These are phyloP conservation scores for Ciborinia camelliae DNA, from an alignment of 2,329 filamentous ascomycete species.

Conservation along the genomic window DNA sequence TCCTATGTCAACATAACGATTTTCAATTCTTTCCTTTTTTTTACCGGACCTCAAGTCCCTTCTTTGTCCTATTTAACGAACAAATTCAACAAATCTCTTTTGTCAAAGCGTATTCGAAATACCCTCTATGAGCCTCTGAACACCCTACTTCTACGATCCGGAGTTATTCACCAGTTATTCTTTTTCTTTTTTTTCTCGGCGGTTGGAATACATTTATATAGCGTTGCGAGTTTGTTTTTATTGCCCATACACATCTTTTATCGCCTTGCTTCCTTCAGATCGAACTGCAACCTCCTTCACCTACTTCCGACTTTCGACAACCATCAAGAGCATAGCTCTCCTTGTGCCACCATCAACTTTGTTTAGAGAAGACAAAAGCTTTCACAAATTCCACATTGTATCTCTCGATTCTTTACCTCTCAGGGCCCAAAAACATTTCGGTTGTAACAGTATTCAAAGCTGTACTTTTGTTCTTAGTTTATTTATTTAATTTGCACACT, in stretches of 20 bases:
- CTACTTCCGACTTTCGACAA: slow-evolving; percentile 25
- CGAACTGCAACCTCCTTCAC: slow-evolving; percentile 24
- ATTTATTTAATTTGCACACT: slow-evolving; percentile 28
- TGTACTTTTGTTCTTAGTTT: slow-evolving; percentile 22
- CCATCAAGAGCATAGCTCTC: slow-evolving; percentile 33
- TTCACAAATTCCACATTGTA: slow-evolving; percentile 34
- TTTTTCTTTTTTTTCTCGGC: slow-evolving; percentile 29
- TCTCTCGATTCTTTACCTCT: slow-evolving; percentile 25
- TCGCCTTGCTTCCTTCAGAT: slow-evolving; percentile 21
- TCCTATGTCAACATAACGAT: slow-evolving; percentile 40
- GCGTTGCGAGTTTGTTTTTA: slow-evolving; percentile 38
- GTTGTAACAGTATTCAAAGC: slow-evolving; percentile 36
- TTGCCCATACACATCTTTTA: slow-evolving; percentile 27
- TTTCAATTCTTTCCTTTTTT: slow-evolving; percentile 36
- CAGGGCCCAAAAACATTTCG: slow-evolving; percentile 34
- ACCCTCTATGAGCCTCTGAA: slow-evolving; percentile 43
- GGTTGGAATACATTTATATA: slow-evolving; percentile 39
- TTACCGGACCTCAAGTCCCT: slow-evolving; percentile 35
- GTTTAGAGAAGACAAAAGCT: slow-evolving; percentile 40
- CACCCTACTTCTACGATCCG: slow-evolving; percentile 38
- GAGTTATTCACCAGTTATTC: slow-evolving; percentile 35
- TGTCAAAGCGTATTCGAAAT: slow-evolving; percentile 44
- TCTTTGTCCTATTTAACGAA: slow-evolving; percentile 37
- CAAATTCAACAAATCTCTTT: slow-evolving; percentile 49
- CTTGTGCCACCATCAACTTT: slow-evolving; percentile 33